Conservation (phyloP, 768 basidiomycete species). For the Tulasnella sp. region DNA sequence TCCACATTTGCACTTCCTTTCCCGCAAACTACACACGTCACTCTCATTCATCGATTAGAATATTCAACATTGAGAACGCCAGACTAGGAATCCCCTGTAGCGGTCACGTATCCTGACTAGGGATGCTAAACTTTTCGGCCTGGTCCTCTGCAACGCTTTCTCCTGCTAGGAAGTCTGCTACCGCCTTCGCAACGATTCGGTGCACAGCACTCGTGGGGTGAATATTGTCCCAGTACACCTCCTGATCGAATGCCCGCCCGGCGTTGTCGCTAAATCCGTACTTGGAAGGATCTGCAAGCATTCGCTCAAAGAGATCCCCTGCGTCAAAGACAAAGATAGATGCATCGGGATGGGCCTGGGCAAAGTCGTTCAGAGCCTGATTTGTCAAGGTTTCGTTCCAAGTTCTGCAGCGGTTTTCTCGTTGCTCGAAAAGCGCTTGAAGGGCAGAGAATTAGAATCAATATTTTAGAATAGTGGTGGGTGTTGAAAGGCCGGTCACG, state of each 20-base stretch:
- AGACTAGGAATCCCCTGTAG: not conserved
- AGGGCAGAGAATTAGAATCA: not conserved
- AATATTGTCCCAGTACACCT: not conserved
- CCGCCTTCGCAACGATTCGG: constrained; percentile 7
- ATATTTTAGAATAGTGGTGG: not conserved
- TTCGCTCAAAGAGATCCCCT: constrained; percentile 37
- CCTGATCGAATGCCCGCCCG: constrained; percentile 16
- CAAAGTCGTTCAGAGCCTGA: constrained; percentile 33
- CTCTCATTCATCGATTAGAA: not conserved
- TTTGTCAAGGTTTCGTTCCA: constrained; percentile 44
- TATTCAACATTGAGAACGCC: not conserved
- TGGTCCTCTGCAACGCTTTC: not conserved
- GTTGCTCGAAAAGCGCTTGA: not conserved
- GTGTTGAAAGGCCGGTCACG: not conserved
- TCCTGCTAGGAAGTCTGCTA: constrained; percentile 6
- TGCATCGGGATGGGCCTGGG: constrained; percentile 36
- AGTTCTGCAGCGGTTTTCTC: not conserved
- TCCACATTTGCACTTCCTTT: too few species aligned
- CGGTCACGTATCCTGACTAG: not conserved
- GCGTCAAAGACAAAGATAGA: constrained; percentile 40
- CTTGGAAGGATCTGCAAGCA: constrained; percentile 41
- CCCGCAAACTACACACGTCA: too few species aligned
- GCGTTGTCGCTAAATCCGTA: constrained; percentile 38
- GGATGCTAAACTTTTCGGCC: not conserved
- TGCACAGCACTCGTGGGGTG: constrained; percentile 7